Percentiles rank a stretch among this genome's conserved stretches.
Conservation (phyloP, 495 filamentous ascomycete species). For the Lophiostoma macrostomum region DNA sequence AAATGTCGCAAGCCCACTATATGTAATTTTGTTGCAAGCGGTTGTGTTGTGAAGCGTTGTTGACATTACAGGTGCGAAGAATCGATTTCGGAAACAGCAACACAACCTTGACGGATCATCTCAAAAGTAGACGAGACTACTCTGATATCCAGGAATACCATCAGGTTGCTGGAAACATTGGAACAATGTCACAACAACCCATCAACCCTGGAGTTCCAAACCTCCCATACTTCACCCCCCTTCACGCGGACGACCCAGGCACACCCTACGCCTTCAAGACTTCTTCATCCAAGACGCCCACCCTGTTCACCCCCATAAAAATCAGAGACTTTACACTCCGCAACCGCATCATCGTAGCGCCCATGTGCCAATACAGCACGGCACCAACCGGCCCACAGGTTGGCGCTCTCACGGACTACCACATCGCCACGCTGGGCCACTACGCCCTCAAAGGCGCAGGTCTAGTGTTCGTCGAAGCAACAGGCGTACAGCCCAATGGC, state of each 20-base stretch:
- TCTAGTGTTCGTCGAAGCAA: constrained; percentile 69
- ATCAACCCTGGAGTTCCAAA: constrained; percentile 14
- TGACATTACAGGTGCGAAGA: too few species aligned
- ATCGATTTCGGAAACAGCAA: too few species aligned
- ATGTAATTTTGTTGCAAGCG: too few species aligned
- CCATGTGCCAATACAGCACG: constrained; percentile 28
- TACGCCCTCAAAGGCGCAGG: constrained; percentile 53
- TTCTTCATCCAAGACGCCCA: constrained; percentile 11
- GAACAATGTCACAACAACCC: constrained; percentile 10
- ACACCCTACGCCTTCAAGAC: constrained; percentile 7
- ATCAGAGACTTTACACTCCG: constrained; percentile 20
- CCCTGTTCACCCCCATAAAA: constrained; percentile 24
- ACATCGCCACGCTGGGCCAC: constrained; percentile 29
- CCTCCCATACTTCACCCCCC: constrained; percentile 26
- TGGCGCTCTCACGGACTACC: constrained; percentile 27
- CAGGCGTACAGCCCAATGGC: constrained; percentile 66
- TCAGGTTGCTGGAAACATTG: too few species aligned
- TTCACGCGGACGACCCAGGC: constrained; percentile 13
- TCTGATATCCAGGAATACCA: too few species aligned
- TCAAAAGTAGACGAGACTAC: too few species aligned
- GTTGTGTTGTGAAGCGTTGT: too few species aligned
- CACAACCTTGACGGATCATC: too few species aligned
- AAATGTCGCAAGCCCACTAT: neutral
- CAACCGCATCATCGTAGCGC: constrained; percentile 26
- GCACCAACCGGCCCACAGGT: constrained; percentile 11